Base-by-base conservation (phyloP, 2,329 filamentous ascomycete species). In the Raffaelea ambrosiae region DNA sequence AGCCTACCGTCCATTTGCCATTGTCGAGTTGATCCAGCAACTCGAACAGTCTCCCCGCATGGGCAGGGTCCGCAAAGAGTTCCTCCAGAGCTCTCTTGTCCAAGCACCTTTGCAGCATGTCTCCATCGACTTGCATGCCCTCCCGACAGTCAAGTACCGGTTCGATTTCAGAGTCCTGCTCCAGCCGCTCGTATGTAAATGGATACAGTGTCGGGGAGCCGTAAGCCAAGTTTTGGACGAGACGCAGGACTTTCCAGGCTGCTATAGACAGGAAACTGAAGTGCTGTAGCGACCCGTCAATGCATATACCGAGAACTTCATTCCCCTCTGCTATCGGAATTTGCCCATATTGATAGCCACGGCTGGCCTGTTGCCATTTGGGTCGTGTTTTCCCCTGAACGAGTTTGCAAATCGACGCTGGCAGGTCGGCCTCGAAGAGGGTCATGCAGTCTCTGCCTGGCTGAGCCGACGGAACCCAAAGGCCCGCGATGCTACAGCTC, bases 191-290 rank as follows among this genome's bases (percentile, higher is more conserved):
- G 22, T 63, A 61, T 3, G 62, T 62, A 51, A 76, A 77, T 3
- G 77, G 73, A 49, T 71, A 79, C 13, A 81, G 62, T 3, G 59
- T 54, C 7, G 62, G 57, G 22, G 72, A 74, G 22, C 64, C 61
- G 42, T 73, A 62, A 23, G 78, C 80, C 43, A 94, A 61, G 50
- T 84, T 83, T 58, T 94, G 83, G 2, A 96, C 60, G 53, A 91
- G 80, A 49, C 76, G 74, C 5, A 97, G 70, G 4, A 95, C 69
- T 7, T 74, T 72, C 78, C 84, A 86, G 8, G 83, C 74, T 2
- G 76, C 64, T 18, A 74, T 58, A 10, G 73, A 68, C 1, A 97
- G 66, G 14, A 90, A 66, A 1, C 76, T 76, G 56, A 96, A 84
- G 48, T 84, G 77, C 52, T 79, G 78, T 21, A 90, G 58, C 0